Conservation (phyloP, 176 grass and related monocot genomes). For the Aegilops sharonensis region DNA sequence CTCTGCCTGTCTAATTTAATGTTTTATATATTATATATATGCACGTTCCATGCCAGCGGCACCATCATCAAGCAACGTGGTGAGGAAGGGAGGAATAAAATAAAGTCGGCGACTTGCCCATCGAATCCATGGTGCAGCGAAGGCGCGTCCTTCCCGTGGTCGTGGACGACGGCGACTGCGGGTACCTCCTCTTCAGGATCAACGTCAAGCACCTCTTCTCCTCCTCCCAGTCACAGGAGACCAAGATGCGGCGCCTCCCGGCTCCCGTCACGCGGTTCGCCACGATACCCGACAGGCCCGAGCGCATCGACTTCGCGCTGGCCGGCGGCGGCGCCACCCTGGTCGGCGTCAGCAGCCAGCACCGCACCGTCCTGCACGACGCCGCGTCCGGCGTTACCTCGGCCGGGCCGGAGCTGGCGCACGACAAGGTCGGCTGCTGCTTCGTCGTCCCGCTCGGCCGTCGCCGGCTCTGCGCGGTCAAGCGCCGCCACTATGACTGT, state of each 20-base stretch:
- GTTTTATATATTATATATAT: too few relatives aligned
- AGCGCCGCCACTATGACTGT: neutral
- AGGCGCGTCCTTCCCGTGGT: neutral
- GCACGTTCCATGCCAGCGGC: too few relatives aligned
- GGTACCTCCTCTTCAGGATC: neutral
- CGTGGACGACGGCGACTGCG: neutral
- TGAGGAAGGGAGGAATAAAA: too few relatives aligned
- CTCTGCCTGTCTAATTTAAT: too few relatives aligned
- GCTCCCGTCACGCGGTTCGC: neutral
- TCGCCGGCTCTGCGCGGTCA: neutral
- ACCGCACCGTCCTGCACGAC: neutral
- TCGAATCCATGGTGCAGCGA: neutral
- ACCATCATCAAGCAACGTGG: too few relatives aligned
- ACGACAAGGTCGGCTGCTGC: neutral
- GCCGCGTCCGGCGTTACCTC: neutral
- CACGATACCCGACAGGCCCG: neutral
- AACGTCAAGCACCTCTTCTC: neutral
- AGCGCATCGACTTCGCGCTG: neutral
- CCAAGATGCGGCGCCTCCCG: neutral
- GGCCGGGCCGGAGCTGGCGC: neutral
- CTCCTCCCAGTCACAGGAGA: neutral
- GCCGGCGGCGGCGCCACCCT: neutral
- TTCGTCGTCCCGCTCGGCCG: neutral
- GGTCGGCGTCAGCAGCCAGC: neutral
- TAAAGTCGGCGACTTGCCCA: too few relatives aligned